Evolutionary conservation across 2,329 filamentous ascomycete genomes (phyloP).

Genomic region (Aspergillus persii): DNA sequence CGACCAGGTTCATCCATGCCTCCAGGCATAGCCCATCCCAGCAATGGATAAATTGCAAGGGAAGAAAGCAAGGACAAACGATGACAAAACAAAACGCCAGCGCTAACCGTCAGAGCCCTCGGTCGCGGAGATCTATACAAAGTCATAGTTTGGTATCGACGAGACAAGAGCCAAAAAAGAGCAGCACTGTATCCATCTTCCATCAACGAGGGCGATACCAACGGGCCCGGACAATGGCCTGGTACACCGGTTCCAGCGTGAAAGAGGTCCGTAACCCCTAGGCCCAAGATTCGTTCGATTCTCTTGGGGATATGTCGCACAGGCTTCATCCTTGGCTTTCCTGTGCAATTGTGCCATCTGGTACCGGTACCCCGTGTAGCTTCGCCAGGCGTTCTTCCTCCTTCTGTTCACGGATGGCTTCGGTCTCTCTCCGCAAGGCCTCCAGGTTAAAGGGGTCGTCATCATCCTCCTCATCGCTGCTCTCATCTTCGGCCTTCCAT

Average conservation of each 20-base stretch:
- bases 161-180: constrained; percentile 12
- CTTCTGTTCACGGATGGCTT: constrained; percentile 68
- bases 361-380: constrained; percentile 29
- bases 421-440: constrained; percentile 80
- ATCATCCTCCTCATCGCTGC: constrained; percentile 60
- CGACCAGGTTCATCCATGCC: constrained; percentile 7
- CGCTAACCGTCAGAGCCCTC: constrained; percentile 24
- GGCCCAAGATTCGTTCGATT: constrained; percentile 25
- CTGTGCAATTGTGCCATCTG: constrained; percentile 21
- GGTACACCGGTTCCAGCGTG: constrained; percentile 20
- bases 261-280: constrained; percentile 25
- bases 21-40: constrained; percentile 12
- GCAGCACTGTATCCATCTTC: constrained; percentile 25
- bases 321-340: constrained; percentile 28
- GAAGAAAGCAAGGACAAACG: constrained; percentile 10
- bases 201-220: constrained; percentile 23
- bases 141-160: constrained; percentile 10
- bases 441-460: constrained; percentile 77
- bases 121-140: constrained; percentile 22
- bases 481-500: constrained; percentile 69
- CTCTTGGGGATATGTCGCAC: constrained; percentile 16
- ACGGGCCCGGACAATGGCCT: constrained; percentile 19
- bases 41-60: background rate
- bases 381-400: constrained; percentile 67
- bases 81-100: constrained; percentile 20